These are phyloP conservation scores for Ceratocystis colombiana DNA, from an alignment of 2,329 filamentous ascomycete species.

Conservation along the genomic window DNA sequence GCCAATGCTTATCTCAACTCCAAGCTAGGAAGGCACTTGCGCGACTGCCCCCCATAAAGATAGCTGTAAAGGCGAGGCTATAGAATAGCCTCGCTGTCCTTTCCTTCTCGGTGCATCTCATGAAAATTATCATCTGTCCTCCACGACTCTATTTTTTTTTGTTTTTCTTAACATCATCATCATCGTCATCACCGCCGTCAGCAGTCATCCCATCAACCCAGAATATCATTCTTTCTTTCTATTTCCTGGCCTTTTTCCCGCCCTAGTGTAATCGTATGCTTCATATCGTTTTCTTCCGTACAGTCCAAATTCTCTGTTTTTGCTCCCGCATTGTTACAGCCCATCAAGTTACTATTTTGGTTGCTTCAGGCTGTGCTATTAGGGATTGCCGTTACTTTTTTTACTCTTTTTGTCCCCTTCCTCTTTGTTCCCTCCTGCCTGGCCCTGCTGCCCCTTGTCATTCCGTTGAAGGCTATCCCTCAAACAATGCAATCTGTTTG, in stretches of 20 bases:
- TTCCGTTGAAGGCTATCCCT: neutral
- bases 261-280: too few relatives aligned
- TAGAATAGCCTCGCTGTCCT: neutral
- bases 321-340: neutral
- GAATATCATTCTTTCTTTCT: neutral
- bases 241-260: too few relatives aligned
- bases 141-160: too few relatives aligned
- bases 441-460: neutral
- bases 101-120: neutral
- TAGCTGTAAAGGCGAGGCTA: neutral
- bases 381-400: constrained; percentile 11
- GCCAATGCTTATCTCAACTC: neutral
- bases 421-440: neutral
- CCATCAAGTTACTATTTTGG: constrained; percentile 13
- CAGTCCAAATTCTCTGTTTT: neutral
- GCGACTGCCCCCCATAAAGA: neutral
- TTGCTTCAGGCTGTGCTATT: constrained; percentile 10
- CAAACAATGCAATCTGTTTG: neutral
- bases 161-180: too few relatives aligned
- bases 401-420: neutral
- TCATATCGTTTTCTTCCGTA: neutral
- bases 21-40: neutral
- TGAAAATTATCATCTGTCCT: too few relatives aligned
- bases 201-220: neutral
- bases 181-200: too few relatives aligned